Evolutionary conservation across 1,139 yeast genomes (phyloP).

Genomic region (Nematodospora anomalae): DNA sequence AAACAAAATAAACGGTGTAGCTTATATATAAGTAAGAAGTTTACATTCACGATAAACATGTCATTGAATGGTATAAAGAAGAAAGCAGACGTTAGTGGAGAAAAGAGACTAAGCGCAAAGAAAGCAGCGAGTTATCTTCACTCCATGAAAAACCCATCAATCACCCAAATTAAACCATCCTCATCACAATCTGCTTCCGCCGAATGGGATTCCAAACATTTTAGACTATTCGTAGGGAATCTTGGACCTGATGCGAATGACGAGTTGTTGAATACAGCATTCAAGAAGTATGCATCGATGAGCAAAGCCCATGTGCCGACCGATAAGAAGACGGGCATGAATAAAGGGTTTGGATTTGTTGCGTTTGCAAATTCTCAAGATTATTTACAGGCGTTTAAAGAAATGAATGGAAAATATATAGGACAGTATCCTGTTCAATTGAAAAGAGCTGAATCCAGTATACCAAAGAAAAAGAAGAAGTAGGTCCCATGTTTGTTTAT

Average conservation of each 20-base stretch:
- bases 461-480: conserved; percentile 30
- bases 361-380: conserved; percentile 63
- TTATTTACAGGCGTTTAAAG: conserved; percentile 68
- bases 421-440: conserved; percentile 74
- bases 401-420: conserved; percentile 73
- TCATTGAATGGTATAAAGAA: neutral
- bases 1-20: too few species aligned
- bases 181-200: too few species aligned
- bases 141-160: conserved; percentile 12
- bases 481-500: too few species aligned
- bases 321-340: conserved; percentile 42
- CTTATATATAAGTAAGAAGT: too few species aligned
- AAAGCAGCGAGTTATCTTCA: conserved; percentile 46
- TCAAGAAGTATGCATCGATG: conserved; percentile 49
- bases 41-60: neutral
- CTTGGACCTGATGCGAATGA: conserved; percentile 69
- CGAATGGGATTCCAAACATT: conserved; percentile 72
- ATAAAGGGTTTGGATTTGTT: conserved; percentile 72
- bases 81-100: neutral
- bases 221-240: conserved; percentile 73
- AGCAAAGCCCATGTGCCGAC: conserved; percentile 56
- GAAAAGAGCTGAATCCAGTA: conserved; percentile 60
- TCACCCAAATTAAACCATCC: conserved; percentile 1
- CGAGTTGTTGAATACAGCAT: conserved; percentile 51
- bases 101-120: conserved; percentile 13